Conservation (phyloP, 2,329 filamentous ascomycete species). For the Diaporthe citri region DNA sequence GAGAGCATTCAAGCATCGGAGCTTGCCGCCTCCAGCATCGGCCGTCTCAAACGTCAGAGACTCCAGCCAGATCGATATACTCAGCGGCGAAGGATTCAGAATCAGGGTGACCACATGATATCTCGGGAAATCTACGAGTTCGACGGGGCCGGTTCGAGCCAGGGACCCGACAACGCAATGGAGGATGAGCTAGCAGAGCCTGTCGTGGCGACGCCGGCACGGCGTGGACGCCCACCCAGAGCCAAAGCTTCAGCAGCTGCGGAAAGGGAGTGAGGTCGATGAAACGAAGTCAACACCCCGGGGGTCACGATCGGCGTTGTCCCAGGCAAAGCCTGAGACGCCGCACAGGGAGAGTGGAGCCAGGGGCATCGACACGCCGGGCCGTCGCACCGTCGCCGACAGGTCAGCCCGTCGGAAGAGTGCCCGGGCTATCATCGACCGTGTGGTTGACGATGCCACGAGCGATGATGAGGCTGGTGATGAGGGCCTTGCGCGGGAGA, state of each 20-base stretch:
- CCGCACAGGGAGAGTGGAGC: conserved; percentile 52
- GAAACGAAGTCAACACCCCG: conserved; percentile 50
- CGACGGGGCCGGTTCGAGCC: conserved; percentile 32
- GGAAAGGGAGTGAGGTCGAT: conserved; percentile 37
- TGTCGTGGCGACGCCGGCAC: conserved; percentile 48
- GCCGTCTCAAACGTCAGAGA: neutral
- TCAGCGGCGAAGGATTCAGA: conserved; percentile 13
- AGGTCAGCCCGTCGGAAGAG: conserved; percentile 90
- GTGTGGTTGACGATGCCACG: conserved; percentile 71
- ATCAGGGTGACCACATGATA: neutral
- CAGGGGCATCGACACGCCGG: conserved; percentile 67
- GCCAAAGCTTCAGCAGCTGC: conserved; percentile 42
- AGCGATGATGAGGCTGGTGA: conserved; percentile 81
- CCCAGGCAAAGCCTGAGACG: conserved; percentile 52
- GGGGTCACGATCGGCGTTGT: conserved; percentile 42
- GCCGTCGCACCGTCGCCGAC: conserved; percentile 78
- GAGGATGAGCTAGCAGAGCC: conserved; percentile 39
- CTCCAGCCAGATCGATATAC: neutral
- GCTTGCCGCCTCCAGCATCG: neutral
- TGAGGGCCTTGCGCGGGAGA: conserved; percentile 76
- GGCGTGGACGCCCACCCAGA: conserved; percentile 45
- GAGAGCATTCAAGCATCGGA: neutral
- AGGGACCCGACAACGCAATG: conserved; percentile 30
- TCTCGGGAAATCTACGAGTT: conserved; percentile 35
- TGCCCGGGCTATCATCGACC: conserved; percentile 80